These are phyloP conservation scores for Hirschfeldia incana DNA, from an alignment of 345 rosid species.

Conservation along the genomic window DNA sequence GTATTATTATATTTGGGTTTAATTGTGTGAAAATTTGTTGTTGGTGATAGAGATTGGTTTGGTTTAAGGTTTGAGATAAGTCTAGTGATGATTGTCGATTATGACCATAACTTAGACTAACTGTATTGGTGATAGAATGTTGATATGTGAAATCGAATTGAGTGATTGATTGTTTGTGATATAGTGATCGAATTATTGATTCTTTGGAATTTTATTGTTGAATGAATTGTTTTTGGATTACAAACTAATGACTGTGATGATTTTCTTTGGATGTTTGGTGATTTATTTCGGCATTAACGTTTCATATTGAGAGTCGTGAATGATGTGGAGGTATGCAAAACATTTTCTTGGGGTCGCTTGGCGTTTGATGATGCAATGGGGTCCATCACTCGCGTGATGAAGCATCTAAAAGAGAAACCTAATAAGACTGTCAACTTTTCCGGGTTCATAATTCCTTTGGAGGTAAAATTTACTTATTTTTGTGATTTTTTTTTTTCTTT, in stretches of 20 bases:
- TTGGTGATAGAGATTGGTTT: not conserved
- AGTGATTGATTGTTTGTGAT: not conserved
- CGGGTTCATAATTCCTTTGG: too few relatives aligned
- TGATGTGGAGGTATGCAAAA: too few relatives aligned
- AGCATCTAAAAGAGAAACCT: too few relatives aligned
- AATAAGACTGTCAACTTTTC: too few relatives aligned
- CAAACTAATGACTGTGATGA: not conserved
- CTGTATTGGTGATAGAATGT: not conserved
- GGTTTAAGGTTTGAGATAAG: not conserved
- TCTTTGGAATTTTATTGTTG: not conserved
- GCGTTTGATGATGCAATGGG: too few relatives aligned
- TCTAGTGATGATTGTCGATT: not conserved
- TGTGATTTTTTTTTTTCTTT: too few relatives aligned
- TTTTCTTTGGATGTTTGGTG: not conserved
- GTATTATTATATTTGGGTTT: too few relatives aligned
- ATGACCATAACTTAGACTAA: not conserved
- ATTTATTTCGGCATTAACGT: not conserved
- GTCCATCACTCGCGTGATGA: too few relatives aligned
- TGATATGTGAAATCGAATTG: not conserved
- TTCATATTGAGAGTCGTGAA: too few relatives aligned
- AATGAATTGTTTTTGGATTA: not conserved
- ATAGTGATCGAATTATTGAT: not conserved
- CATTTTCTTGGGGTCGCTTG: too few relatives aligned
- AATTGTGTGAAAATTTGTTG: too few relatives aligned
- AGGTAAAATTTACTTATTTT: too few relatives aligned